phyloP scores from a whole-genome alignment of 2,329 filamentous ascomycete species.

The Fusarium heterosporum region DNA sequence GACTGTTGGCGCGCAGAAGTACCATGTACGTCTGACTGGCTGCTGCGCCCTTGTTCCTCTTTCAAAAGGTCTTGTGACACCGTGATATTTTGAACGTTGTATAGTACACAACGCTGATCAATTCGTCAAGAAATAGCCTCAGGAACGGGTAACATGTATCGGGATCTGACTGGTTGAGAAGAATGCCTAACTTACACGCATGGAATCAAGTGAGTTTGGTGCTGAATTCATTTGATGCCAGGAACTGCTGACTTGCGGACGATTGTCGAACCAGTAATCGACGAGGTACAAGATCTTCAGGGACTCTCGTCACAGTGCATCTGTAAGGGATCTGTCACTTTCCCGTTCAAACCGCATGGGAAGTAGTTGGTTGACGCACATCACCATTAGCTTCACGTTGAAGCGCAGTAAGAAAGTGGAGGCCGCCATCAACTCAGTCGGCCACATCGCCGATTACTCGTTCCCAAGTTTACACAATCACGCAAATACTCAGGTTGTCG shows the following conservation, averaged over 20 bases:
- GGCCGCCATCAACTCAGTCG: constrained; percentile 6
- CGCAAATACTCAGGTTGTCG: constrained; percentile 8
- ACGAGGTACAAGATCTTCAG: constrained; percentile 25
- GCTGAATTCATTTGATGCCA: neutral
- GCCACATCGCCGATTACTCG: neutral
- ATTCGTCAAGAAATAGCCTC: constrained; percentile 28
- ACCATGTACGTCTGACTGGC: constrained; percentile 36
- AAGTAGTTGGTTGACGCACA: constrained; percentile 4
- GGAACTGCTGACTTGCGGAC: constrained; percentile 3
- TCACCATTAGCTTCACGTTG: constrained; percentile 6
- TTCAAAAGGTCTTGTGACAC: constrained; percentile 26
- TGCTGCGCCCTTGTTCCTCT: constrained; percentile 30
- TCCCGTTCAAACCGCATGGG: neutral
- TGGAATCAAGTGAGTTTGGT: neutral
- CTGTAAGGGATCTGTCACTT: constrained; percentile 5
- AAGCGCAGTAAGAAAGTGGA: neutral
- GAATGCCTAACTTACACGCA: constrained; percentile 1
- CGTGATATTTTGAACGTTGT: constrained; percentile 14
- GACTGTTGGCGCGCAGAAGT: constrained; percentile 23
- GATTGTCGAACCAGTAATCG: neutral
- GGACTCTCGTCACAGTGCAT: constrained; percentile 15
- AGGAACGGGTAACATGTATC: constrained; percentile 10
- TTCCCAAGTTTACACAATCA: neutral
- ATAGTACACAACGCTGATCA: constrained; percentile 28
- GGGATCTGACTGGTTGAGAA: constrained; percentile 15